Percentiles rank a stretch among this genome's conserved stretches.
phyloP scores from a whole-genome alignment of 495 filamentous ascomycete species.

The Aspergillus ellipticus region DNA sequence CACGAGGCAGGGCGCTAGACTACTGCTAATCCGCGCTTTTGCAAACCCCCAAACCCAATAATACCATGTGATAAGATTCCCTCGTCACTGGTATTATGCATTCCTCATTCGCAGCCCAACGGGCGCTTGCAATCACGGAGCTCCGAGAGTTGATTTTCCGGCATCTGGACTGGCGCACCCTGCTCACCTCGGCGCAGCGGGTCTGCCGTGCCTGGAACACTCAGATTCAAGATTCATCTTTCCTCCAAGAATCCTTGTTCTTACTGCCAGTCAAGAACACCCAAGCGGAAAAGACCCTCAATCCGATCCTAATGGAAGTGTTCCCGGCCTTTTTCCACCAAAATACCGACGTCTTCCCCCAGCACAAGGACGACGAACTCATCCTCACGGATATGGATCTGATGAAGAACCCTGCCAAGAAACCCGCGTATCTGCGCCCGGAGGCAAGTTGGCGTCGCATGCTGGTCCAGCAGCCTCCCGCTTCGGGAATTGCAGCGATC shows the following conservation, averaged over 20 bases:
- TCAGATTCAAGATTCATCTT: constrained; percentile 8
- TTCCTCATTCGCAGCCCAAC: not conserved
- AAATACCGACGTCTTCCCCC: not conserved
- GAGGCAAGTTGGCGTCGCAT: constrained; percentile 19
- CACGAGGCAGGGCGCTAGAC: no score
- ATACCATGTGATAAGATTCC: no score
- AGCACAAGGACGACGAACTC: not conserved
- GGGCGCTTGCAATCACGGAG: not conserved
- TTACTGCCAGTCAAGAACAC: constrained; percentile 8
- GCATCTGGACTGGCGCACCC: constrained; percentile 7
- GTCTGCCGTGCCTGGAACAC: constrained; percentile 15
- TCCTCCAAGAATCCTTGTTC: constrained; percentile 16
- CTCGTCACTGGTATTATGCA: no score
- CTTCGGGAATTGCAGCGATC: not conserved
- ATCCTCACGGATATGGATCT: not conserved
- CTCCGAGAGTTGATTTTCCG: constrained; percentile 19
- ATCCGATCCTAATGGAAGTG: constrained; percentile 7
- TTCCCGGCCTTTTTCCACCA: constrained; percentile 2
- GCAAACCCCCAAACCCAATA: no score
- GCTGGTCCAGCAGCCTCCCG: constrained; percentile 24
- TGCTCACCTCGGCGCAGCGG: constrained; percentile 14
- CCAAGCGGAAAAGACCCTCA: not conserved
- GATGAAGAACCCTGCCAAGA: not conserved
- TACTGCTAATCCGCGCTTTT: no score
- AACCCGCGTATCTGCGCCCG: constrained; percentile 6